Percentiles rank a stretch among this genome's conserved stretches.
Evolutionary conservation across 441 rosid genomes (phyloP).

Genomic region (Erysimum cheiri): DNA sequence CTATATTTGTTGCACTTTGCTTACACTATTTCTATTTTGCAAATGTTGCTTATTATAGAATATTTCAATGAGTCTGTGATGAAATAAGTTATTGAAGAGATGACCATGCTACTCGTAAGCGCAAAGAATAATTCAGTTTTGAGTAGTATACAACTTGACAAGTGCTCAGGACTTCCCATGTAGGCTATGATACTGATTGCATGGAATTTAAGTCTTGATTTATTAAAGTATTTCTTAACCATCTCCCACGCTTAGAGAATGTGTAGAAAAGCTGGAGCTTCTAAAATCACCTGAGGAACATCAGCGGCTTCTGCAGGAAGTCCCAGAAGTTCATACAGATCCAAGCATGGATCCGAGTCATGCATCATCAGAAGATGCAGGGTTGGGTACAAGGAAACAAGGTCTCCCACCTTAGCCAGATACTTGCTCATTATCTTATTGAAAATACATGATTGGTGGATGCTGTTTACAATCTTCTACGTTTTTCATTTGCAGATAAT

Average conservation of each 20-base stretch:
- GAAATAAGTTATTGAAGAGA: slow-evolving; percentile 6
- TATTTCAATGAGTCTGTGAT: slow-evolving; percentile 8
- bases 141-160: slow-evolving; percentile 23
- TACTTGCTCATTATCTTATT: slow-evolving; percentile 32
- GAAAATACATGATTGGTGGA: slow-evolving; percentile 30
- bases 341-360: slow-evolving; percentile 60
- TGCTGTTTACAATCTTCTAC: slow-evolving; percentile 36
- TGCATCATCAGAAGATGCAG: slow-evolving; percentile 63
- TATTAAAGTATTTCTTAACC: slow-evolving; percentile 66
- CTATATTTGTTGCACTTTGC: slow-evolving; percentile 27
- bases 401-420: slow-evolving; percentile 49
- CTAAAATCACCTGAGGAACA: slow-evolving; percentile 76
- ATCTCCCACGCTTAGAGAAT: slow-evolving; percentile 83
- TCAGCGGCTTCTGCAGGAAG: slow-evolving; percentile 70
- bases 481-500: slow-evolving; percentile 55
- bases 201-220: slow-evolving; percentile 30
- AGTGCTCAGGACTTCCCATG: slow-evolving; percentile 31
- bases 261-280: slow-evolving; percentile 76
- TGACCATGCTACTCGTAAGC: slow-evolving; percentile 23
- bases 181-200: slow-evolving; percentile 31
- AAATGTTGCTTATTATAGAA: slow-evolving; percentile 10
- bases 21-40: slow-evolving; percentile 31
- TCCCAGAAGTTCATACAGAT: slow-evolving; percentile 76
- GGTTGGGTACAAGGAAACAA: slow-evolving; percentile 55
- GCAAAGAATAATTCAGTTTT: slow-evolving; percentile 12